These are phyloP conservation scores for Crotalaria pallida DNA, from an alignment of 306 rosid species.

Conservation along the genomic window DNA sequence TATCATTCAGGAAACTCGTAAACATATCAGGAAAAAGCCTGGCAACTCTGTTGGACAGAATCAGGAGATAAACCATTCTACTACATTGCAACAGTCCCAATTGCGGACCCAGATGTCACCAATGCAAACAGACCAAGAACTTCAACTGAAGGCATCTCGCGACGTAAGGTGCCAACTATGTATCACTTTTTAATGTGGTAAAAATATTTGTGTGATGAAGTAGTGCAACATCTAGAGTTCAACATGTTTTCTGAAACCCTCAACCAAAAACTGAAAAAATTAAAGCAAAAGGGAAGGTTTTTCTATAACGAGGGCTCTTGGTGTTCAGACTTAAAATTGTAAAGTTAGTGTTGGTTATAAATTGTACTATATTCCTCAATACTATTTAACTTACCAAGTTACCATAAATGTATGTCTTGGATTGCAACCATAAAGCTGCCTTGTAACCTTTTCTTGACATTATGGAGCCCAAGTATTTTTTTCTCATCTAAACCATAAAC, in stretches of 20 bases:
- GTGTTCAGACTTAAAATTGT: not conserved
- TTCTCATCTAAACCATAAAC: not conserved
- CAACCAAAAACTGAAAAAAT: not conserved
- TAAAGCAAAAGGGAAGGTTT: not conserved
- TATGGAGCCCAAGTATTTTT: not conserved
- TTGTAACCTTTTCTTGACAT: not conserved
- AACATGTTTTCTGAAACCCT: not conserved
- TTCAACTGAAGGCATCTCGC: conserved; percentile 97
- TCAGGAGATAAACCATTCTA: conserved; percentile 42
- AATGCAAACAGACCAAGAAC: conserved; percentile 66
- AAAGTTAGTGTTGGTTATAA: not conserved
- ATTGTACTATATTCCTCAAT: not conserved
- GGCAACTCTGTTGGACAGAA: conserved; percentile 35
- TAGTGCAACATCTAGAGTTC: conserved; percentile 7
- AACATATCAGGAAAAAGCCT: conserved; percentile 74
- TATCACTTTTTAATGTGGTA: conserved; percentile 58
- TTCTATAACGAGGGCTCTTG: not conserved
- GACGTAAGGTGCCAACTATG: conserved; percentile 96
- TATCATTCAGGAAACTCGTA: conserved; percentile 93
- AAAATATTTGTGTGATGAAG: conserved; percentile 20
- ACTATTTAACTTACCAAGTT: not conserved
- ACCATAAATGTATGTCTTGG: not conserved
- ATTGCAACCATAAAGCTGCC: not conserved
- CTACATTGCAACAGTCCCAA: conserved; percentile 36
- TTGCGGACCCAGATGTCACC: conserved; percentile 38